These are phyloP conservation scores for Penicillium sp. DNA, from an alignment of 2,329 filamentous ascomycete genomes.

Conservation along the genomic window DNA sequence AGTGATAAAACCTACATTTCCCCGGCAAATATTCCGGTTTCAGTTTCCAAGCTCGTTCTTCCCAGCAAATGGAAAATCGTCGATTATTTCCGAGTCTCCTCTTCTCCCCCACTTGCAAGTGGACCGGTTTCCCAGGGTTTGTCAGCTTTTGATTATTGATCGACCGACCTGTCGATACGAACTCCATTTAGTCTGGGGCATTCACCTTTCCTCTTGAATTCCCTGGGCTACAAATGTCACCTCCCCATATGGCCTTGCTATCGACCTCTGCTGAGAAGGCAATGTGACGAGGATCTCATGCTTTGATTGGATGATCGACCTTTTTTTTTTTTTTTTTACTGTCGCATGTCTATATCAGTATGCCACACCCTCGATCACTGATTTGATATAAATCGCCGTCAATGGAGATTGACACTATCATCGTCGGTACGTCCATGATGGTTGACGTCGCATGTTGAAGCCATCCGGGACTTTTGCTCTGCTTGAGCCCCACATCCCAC, in stretches of 20 bases:
- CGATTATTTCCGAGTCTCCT: conserved; percentile 5
- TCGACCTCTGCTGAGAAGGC: conserved; percentile 13
- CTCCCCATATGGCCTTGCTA: conserved; percentile 22
- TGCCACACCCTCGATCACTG: conserved; percentile 29
- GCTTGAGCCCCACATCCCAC: neutral
- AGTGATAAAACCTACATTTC: neutral
- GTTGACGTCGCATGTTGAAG: neutral
- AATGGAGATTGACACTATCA: conserved; percentile 43
- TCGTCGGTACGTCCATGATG: conserved; percentile 40
- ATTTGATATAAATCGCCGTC: conserved; percentile 28
- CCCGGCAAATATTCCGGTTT: neutral
- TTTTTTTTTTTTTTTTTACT: neutral
- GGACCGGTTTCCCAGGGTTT: conserved; percentile 17
- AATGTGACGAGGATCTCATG: conserved; percentile 4
- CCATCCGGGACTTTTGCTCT: neutral
- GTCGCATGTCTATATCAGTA: conserved; percentile 30
- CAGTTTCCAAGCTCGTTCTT: neutral
- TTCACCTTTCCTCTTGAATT: conserved; percentile 10
- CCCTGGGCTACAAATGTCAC: neutral
- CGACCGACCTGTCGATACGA: conserved; percentile 8
- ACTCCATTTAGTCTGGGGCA: conserved; percentile 3
- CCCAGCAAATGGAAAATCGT: conserved; percentile 3
- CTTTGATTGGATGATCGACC: neutral
- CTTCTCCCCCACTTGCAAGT: conserved; percentile 5
- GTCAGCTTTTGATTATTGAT: conserved; percentile 30